These are phyloP conservation scores for Podospora bellae-mahoneyi DNA, from an alignment of 495 filamentous ascomycete genomes.

Conservation along the genomic window DNA sequence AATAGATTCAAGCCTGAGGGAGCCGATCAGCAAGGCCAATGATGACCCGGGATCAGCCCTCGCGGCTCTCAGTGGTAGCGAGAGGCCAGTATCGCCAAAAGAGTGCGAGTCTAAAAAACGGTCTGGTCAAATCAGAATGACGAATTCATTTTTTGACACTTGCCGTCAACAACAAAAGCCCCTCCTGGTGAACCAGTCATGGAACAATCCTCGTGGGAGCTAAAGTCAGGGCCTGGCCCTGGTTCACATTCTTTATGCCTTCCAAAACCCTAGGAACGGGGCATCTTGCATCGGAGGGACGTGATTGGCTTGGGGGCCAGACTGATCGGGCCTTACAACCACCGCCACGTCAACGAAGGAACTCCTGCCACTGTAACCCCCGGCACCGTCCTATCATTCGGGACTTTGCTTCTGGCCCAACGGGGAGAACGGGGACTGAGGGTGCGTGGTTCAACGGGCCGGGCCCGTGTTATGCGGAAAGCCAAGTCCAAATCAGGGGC, in stretches of 20 bases:
- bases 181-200: slow-evolving; percentile 19
- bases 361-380: slow-evolving; percentile 7
- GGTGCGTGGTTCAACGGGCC: background rate
- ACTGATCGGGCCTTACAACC: slow-evolving; percentile 13
- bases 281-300: slow-evolving; percentile 10
- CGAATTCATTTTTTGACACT: background rate
- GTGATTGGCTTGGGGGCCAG: slow-evolving; percentile 9
- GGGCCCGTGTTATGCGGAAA: background rate
- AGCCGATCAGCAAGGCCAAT: background rate
- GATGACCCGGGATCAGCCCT: background rate
- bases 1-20: background rate
- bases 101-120: background rate
- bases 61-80: background rate
- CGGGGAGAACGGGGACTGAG: background rate
- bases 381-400: slow-evolving; percentile 7
- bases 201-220: slow-evolving; percentile 11
- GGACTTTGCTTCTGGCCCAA: slow-evolving; percentile 7
- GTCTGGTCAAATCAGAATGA: background rate
- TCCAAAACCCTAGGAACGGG: background rate
- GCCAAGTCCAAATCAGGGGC: background rate
- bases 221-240: background rate
- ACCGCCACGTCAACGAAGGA: slow-evolving; percentile 19
- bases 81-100: background rate
- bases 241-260: slow-evolving; percentile 8
- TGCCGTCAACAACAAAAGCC: slow-evolving; percentile 1